These are phyloP conservation scores for Papilionanthe hybrid DNA, from an alignment of 116 monocot genomes.

Conservation along the genomic window DNA sequence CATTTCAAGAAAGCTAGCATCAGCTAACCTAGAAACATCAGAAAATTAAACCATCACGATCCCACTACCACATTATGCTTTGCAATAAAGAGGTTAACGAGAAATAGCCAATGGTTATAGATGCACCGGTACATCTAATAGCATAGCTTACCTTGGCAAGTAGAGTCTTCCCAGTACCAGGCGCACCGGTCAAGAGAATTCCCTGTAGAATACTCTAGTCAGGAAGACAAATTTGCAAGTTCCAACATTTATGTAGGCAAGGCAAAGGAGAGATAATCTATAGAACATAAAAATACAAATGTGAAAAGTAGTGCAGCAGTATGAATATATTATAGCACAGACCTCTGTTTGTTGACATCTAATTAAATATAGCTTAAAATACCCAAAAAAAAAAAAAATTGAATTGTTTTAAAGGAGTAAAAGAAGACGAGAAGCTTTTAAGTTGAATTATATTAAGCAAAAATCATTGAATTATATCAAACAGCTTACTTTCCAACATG, in stretches of 20 bases:
- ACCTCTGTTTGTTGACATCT: background rate
- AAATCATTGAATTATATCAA: too few species aligned
- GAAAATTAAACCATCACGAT: too few species aligned
- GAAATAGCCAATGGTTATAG: background rate
- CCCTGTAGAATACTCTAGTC: conserved; percentile 43
- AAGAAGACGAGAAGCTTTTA: background rate
- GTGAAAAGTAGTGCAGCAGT: background rate
- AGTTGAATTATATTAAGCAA: background rate
- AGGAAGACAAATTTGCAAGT: conserved; percentile 6
- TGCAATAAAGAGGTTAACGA: background rate
- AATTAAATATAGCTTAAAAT: conserved; percentile 1
- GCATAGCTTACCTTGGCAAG: conserved; percentile 74
- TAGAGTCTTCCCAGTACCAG: conserved; percentile 96
- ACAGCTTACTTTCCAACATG: background rate
- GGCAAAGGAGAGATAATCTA: background rate
- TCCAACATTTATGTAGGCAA: background rate
- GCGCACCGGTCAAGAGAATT: conserved; percentile 97
- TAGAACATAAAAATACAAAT: background rate
- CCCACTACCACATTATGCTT: background rate
- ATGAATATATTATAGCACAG: background rate
- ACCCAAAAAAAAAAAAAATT: background rate
- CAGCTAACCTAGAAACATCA: background rate
- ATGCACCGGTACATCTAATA: too few species aligned
- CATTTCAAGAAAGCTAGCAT: background rate
- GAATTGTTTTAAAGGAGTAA: background rate